Percentiles rank a stretch among this genome's conserved stretches.
Conservation (phyloP, 495 filamentous ascomycete genomes). For the Penicillium cataractarum region DNA sequence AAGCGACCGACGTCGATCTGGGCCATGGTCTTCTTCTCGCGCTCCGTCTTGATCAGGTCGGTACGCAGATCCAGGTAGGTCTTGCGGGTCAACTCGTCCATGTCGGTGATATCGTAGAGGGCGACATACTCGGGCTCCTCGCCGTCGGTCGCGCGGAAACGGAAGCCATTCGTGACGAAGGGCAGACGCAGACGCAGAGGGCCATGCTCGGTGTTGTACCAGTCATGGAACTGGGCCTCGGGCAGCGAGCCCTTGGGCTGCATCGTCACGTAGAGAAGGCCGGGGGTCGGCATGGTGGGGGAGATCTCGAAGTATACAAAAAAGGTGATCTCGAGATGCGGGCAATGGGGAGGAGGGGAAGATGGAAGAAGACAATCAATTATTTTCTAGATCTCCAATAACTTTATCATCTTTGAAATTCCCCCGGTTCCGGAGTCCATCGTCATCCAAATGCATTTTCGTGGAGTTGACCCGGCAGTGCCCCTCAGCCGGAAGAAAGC, state of each 20-base stretch:
- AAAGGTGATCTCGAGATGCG: background rate
- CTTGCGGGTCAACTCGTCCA: conserved; percentile 64
- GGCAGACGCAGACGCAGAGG: conserved; percentile 73
- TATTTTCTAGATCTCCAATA: background rate
- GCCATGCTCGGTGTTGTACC: conserved; percentile 91
- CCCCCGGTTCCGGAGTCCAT: background rate
- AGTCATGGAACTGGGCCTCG: conserved; percentile 78
- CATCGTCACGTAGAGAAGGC: conserved; percentile 80
- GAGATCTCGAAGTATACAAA: conserved; percentile 1
- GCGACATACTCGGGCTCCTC: conserved; percentile 70
- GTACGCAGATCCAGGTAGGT: conserved; percentile 70
- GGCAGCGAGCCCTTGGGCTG: conserved; percentile 66
- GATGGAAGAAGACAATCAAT: background rate
- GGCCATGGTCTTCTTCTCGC: conserved; percentile 75
- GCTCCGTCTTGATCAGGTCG: conserved; percentile 64
- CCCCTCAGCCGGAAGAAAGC: conserved; percentile 31
- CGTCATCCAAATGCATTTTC: background rate
- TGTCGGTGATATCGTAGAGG: conserved; percentile 77
- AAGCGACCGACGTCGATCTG: conserved; percentile 72
- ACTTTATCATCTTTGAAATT: background rate
- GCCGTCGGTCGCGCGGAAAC: conserved; percentile 69
- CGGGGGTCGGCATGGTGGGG: conserved; percentile 50
- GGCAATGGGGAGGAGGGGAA: background rate
- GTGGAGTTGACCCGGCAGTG: conserved; percentile 9
- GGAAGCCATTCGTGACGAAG: conserved; percentile 74